phyloP scores from a whole-genome alignment of 2,329 filamentous ascomycete species.

The Elsinoe ampelina region DNA sequence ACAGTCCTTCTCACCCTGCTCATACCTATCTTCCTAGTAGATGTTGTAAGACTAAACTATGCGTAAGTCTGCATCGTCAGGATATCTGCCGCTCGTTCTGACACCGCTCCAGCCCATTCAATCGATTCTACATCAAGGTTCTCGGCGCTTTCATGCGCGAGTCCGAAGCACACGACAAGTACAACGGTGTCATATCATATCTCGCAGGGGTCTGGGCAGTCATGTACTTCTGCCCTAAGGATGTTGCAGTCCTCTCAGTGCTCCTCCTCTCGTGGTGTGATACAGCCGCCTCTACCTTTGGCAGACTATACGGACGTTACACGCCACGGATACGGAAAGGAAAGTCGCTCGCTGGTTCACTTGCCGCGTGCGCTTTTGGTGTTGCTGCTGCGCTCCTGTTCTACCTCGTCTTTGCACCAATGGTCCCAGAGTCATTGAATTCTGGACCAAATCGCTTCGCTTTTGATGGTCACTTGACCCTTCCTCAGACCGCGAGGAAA shows the following conservation, averaged over 20 bases:
- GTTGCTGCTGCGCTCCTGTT: slow-evolving; percentile 75
- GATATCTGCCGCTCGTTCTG: not conserved
- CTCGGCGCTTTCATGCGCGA: slow-evolving; percentile 94
- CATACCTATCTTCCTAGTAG: slow-evolving; percentile 72
- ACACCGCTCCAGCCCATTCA: slow-evolving; percentile 47
- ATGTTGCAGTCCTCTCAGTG: slow-evolving; percentile 80
- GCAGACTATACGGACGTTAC: slow-evolving; percentile 78
- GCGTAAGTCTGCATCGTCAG: slow-evolving; percentile 29
- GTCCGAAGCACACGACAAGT: slow-evolving; percentile 75
- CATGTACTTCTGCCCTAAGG: slow-evolving; percentile 82
- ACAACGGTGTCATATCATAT: slow-evolving; percentile 97
- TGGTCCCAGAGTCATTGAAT: slow-evolving; percentile 26
- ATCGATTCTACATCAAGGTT: slow-evolving; percentile 73
- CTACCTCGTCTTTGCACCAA: slow-evolving; percentile 76
- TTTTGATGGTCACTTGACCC: slow-evolving; percentile 66
- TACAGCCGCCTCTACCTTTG: slow-evolving; percentile 90
- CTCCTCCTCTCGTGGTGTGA: slow-evolving; percentile 95
- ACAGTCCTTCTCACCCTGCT: slow-evolving; percentile 74
- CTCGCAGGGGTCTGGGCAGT: slow-evolving; percentile 82
- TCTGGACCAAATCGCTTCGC: slow-evolving; percentile 55
- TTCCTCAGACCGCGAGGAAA: slow-evolving; percentile 53
- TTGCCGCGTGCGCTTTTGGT: slow-evolving; percentile 75
- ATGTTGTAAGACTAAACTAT: slow-evolving; percentile 75
- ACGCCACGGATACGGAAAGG: slow-evolving; percentile 76
- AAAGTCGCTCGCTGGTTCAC: slow-evolving; percentile 83